Base-by-base conservation (phyloP, 2,329 filamentous ascomycete genomes). In the Aspergillus persii region DNA sequence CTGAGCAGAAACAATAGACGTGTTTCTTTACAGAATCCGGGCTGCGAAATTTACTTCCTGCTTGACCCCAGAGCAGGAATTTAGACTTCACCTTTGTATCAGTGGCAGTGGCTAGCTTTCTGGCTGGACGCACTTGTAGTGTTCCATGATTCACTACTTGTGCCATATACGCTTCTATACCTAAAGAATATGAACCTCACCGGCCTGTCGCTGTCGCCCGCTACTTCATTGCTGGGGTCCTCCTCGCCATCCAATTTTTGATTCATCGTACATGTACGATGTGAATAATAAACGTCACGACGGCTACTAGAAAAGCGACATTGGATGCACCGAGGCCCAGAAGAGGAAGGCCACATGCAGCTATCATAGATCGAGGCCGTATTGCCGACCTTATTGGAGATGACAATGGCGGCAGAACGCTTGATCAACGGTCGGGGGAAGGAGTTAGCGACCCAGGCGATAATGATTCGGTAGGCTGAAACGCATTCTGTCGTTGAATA, bases 371-470 rank as follows among this genome's bases (percentile, higher is more conserved):
- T 79, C 15, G 75, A 72, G 44, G 72, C 69, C 8, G 71, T 71
- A 54, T 77, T 80, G 0, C 74, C 74, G 12, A 78, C 69, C 51
- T 76, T 73, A 44, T 80, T 80, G 8, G 78, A 76, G 23, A 77
- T 71, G 2, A 77, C 76, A 26, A 80, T 66, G 0, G 74, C 71
- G 0, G 76, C 75, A 9, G 78, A 78, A 27, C 78, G 78, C 67
- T 80, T 81, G 58, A 79, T 76, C 4, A 75, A 61, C 0, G 77
- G 78, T 44, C 79, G 74, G 2, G 76, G 75, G 26, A 78, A 75
- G 1, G 75, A 77, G 4, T 74, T 74, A 6, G 75, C 74, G 0
- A 78, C 74, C 77, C 78, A 80, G 8, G 74, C 75, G 2, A 80
- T 69, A 18, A 78, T 77, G n/a, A 80, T 71, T 18, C 77, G 76